Evolutionary conservation across 495 filamentous ascomycete species (phyloP), one percentile per base, ranked within the genome.

Genomic region (Barbatosphaeria neglecta): DNA sequence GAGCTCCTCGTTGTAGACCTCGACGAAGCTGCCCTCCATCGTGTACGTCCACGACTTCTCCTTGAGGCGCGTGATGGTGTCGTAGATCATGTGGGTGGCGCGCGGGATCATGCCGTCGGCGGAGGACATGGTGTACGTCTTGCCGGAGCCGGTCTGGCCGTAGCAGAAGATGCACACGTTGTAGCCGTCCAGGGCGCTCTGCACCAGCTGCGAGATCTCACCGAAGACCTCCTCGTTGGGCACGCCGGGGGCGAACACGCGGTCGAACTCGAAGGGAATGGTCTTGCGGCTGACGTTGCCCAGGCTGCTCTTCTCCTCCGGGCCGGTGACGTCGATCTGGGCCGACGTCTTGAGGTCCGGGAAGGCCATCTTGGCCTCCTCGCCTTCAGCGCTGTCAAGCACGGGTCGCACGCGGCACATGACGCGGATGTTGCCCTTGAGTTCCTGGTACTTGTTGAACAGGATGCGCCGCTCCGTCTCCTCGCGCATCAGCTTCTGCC

Each of bases 141-240:
- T 98, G 38, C 92, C 92, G 27, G 89, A 90, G 3, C 92, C 92
- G 4, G 92, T 98, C 60, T 99, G 92, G 28, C 92, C 92, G 60
- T 99, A 99, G 61, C 89, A 96, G 69, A 99, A 95, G 51, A 99
- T 97, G 64, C 90, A 96, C 27, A 99, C 92, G 58, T 99, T 99
- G 65, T 96, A 97, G 15, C 92, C 92, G 60, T 99, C 92, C 39
- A 99, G 72, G 1, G 93, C 93, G 51, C 83, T 89, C 67, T 99
- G 92, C 11, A 99, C 89, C 19, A 99, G 78, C 56, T 99, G 93
- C 48, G 86, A 92, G 66, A 97, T 97, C 58, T 96, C 92, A 47
- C 87, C 90, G 60, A 97, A 99, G 7, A 99, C 81, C 47, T 95
- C 83, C 20, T 74, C 73, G 58, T 99, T 99, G 54, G 81, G 74